Conservation (phyloP, 2,329 filamentous ascomycete species). For the Scedosporium apiospermum region DNA sequence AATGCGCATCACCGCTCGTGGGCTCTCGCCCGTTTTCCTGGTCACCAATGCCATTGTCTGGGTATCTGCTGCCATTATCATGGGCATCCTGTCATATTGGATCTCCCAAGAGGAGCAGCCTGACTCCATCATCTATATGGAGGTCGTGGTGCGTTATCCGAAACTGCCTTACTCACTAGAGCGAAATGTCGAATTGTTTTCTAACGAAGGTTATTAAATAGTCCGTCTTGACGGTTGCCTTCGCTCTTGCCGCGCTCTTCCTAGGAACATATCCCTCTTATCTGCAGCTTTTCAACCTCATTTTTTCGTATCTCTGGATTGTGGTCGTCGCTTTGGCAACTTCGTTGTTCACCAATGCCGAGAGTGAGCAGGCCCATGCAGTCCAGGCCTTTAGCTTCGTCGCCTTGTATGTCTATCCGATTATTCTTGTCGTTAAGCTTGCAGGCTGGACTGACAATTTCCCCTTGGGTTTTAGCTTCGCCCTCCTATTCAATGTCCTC, state of each 20-base stretch:
- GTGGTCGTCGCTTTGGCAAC: conserved; percentile 22
- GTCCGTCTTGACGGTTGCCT: conserved; percentile 22
- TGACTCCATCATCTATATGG: conserved; percentile 19
- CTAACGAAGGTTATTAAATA: conserved; percentile 5
- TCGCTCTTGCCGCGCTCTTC: conserved; percentile 12
- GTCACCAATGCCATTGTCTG: conserved; percentile 19
- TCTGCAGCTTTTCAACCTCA: conserved; percentile 22
- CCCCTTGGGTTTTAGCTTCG: conserved; percentile 15
- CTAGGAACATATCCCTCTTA: conserved; percentile 18
- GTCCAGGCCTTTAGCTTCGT: conserved; percentile 24
- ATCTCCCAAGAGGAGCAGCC: conserved; percentile 14
- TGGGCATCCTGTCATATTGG: conserved; percentile 22
- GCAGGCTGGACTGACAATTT: background rate
- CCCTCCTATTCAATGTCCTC: conserved; percentile 22
- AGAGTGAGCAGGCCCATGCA: conserved; percentile 14
- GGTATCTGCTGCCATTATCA: conserved; percentile 23
- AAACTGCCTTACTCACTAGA: too few species aligned
- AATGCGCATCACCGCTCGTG: background rate
- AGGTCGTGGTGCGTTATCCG: conserved; percentile 19
- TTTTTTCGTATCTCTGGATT: conserved; percentile 26
- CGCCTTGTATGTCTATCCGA: conserved; percentile 18
- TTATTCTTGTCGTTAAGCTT: background rate
- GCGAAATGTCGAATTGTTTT: too few species aligned
- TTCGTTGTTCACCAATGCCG: conserved; percentile 16
- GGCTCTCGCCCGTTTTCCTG: conserved; percentile 17